Conservation (phyloP, 2,329 filamentous ascomycete species). For the Fusarium hostae region DNA sequence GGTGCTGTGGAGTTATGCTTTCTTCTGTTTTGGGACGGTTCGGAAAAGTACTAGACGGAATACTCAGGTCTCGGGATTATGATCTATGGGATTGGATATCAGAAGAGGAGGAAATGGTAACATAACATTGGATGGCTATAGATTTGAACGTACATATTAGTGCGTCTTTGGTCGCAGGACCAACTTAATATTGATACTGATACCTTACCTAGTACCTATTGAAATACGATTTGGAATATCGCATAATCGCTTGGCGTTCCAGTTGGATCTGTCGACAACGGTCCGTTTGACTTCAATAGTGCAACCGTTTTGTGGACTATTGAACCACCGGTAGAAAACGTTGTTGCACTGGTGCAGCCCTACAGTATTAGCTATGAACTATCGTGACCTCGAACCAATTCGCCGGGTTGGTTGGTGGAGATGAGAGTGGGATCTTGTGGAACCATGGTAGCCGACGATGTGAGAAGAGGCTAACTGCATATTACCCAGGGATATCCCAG, state of each 20-base stretch:
- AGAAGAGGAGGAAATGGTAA: slow-evolving; percentile 38
- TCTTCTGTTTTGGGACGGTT: slow-evolving; percentile 39
- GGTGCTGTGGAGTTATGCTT: slow-evolving; percentile 42
- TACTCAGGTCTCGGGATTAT: slow-evolving; percentile 36
- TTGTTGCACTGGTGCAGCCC: slow-evolving; percentile 34
- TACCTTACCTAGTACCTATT: slow-evolving; percentile 16
- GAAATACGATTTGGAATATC: slow-evolving; percentile 15
- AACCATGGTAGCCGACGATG: slow-evolving; percentile 21
- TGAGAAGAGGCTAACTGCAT: slow-evolving; percentile 29
- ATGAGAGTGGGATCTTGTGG: slow-evolving; percentile 37
- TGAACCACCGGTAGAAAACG: slow-evolving; percentile 6
- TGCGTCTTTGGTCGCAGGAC: slow-evolving; percentile 36
- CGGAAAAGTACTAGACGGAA: slow-evolving; percentile 45
- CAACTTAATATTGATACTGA: slow-evolving; percentile 38
- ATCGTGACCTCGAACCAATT: slow-evolving; percentile 38
- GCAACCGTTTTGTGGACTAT: slow-evolving; percentile 16
- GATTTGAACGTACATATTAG: slow-evolving; percentile 41
- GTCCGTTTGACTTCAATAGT: slow-evolving; percentile 10
- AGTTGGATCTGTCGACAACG: neutral
- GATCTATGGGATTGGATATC: slow-evolving; percentile 33
- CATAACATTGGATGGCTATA: slow-evolving; percentile 33
- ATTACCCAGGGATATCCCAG: slow-evolving; percentile 14
- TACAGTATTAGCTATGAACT: slow-evolving; percentile 33
- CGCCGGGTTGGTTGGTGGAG: slow-evolving; percentile 38
- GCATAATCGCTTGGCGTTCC: slow-evolving; percentile 2